These are phyloP conservation scores for Calonectria pteridis DNA, from an alignment of 2,329 filamentous ascomycete species.

Conservation along the genomic window DNA sequence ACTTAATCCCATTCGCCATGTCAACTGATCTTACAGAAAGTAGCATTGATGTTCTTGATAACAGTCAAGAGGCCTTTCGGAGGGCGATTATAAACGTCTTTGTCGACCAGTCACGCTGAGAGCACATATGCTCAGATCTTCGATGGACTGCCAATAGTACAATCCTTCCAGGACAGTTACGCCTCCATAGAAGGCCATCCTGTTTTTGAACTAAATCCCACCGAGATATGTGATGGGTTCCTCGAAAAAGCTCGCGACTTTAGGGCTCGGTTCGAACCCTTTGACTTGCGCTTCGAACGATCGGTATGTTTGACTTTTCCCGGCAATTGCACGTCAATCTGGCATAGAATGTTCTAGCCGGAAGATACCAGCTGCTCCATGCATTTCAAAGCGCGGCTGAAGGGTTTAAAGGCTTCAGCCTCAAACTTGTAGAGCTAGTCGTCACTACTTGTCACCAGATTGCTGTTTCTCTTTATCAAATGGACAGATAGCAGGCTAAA, in stretches of 20 bases:
- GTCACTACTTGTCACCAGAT: conserved; percentile 23
- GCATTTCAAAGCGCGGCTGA: conserved; percentile 9
- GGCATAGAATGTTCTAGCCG: background rate
- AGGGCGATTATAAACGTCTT: too few species aligned
- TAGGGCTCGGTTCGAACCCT: background rate
- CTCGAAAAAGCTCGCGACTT: background rate
- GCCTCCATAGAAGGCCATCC: background rate
- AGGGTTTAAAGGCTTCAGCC: conserved; percentile 2
- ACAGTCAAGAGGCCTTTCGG: too few species aligned
- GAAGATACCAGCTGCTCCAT: background rate
- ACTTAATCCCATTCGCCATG: too few species aligned
- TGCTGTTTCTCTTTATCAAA: conserved; percentile 11
- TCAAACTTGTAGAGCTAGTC: conserved; percentile 26
- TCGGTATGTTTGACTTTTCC: background rate
- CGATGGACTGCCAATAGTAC: too few species aligned
- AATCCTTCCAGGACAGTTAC: too few species aligned
- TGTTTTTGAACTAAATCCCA: background rate
- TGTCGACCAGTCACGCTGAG: too few species aligned
- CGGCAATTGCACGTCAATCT: too few species aligned
- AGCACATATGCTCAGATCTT: too few species aligned
- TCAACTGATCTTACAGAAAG: too few species aligned
- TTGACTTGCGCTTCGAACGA: too few species aligned
- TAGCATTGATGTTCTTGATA: too few species aligned
- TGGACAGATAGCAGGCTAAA: conserved; percentile 16
- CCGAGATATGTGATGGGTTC: background rate